Percentiles rank a stretch among this genome's conserved stretches.
Evolutionary conservation across 129 eudicot species (phyloP).

Genomic region (Artemisia annua): DNA sequence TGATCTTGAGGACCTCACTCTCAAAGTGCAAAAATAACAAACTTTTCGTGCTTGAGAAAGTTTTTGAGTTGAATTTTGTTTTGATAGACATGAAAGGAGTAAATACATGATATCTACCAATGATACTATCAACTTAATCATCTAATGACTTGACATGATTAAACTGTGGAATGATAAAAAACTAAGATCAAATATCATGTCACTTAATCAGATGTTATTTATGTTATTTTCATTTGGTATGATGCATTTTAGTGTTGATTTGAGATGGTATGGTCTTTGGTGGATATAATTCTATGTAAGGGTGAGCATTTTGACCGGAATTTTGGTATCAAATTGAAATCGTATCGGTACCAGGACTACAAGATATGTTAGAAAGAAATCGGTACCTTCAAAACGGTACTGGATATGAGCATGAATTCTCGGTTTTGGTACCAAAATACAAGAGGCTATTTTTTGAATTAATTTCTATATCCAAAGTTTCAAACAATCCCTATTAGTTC

Average conservation of each 20-base stretch:
- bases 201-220: neutral
- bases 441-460: no score
- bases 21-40: constrained; percentile 38
- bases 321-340: no score
- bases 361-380: no score
- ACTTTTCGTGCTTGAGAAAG: constrained; percentile 4
- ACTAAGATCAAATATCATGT: neutral
- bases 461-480: no score
- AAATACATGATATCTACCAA: constrained; percentile 10
- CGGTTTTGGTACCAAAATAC: no score
- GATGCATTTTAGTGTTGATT: neutral
- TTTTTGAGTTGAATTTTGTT: constrained; percentile 16
- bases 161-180: neutral
- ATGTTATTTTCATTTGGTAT: constrained; percentile 1
- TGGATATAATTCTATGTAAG: neutral
- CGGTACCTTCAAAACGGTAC: no score
- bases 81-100: constrained; percentile 2
- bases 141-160: constrained; percentile 9
- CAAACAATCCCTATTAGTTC: no score
- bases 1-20: constrained; percentile 27
- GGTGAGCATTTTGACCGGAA: no score
- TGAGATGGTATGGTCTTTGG: no score
- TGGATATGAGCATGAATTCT: no score
- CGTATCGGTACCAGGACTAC: no score
- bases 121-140: constrained; percentile 8